phyloP scores from a whole-genome alignment of 1,284 basidiomycete species.

The Macrocybe sp. region DNA sequence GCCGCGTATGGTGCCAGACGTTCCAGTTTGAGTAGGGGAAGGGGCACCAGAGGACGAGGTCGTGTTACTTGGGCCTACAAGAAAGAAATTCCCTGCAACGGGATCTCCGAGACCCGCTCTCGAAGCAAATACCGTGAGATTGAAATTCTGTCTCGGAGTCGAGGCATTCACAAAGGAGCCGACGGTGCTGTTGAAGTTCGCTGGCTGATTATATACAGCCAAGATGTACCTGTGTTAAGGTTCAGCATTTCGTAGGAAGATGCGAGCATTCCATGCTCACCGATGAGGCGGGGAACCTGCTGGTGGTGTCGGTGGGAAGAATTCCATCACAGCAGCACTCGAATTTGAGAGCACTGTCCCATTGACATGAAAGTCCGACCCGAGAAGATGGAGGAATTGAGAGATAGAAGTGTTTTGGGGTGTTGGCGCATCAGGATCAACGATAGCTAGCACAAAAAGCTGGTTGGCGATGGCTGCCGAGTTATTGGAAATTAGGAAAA shows the following conservation, averaged over 20 bases:
- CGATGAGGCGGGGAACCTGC: conserved; percentile 44
- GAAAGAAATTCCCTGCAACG: conserved; percentile 33
- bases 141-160: conserved; percentile 30
- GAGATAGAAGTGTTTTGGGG: conserved; percentile 35
- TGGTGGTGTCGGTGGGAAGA: conserved; percentile 35
- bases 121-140: conserved; percentile 25
- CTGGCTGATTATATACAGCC: conserved; percentile 28
- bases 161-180: conserved; percentile 25
- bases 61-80: conserved; percentile 25
- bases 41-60: conserved; percentile 9
- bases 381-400: conserved; percentile 42
- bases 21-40: background rate
- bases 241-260: background rate
- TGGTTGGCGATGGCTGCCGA: conserved; percentile 18
- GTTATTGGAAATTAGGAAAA: conserved; percentile 28
- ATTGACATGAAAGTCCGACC: conserved; percentile 33
- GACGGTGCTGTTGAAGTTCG: conserved; percentile 21
- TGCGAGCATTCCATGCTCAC: conserved; percentile 19
- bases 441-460: conserved; percentile 38
- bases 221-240: conserved; percentile 26
- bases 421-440: conserved; percentile 47
- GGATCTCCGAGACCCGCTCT: conserved; percentile 24
- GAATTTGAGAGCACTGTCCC: conserved; percentile 29
- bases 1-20: too few relatives aligned
- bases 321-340: conserved; percentile 38